Evolutionary conservation across 2,329 filamentous ascomycete genomes (phyloP).

Genomic region (Lachnellula occidentalis): DNA sequence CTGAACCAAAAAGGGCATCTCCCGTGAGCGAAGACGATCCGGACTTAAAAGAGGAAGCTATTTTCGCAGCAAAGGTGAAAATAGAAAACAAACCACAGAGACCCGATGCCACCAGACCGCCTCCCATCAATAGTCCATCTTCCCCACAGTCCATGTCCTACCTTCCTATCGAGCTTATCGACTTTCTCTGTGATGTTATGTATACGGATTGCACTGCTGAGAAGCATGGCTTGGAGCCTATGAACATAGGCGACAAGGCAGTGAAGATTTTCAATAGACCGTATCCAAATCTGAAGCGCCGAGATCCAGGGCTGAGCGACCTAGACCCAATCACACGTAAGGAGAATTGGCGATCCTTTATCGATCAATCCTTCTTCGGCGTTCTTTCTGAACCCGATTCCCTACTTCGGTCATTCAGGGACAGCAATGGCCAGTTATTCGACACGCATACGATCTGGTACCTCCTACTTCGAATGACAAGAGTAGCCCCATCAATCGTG

Average conservation of each 20-base stretch:
- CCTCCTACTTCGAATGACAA: conserved; percentile 54
- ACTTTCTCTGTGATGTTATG: conserved; percentile 56
- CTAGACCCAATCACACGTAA: conserved; percentile 2
- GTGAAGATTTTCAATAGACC: conserved; percentile 7
- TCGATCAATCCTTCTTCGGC: conserved; percentile 60
- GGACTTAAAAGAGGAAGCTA: not conserved
- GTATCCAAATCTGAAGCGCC: not conserved
- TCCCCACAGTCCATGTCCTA: conserved; percentile 53
- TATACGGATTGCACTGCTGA: conserved; percentile 52
- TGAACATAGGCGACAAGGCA: conserved; percentile 10
- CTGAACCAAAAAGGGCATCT: not conserved
- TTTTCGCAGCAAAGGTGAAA: not conserved
- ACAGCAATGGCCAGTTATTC: conserved; percentile 42
- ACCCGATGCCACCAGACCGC: conserved; percentile 8
- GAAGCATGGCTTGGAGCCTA: conserved; percentile 40
- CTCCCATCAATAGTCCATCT: conserved; percentile 31
- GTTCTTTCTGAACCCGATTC: conserved; percentile 53
- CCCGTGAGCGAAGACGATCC: not conserved
- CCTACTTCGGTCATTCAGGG: conserved; percentile 52
- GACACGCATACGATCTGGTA: conserved; percentile 60
- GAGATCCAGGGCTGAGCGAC: not conserved
- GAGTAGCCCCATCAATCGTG: conserved; percentile 51
- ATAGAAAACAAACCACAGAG: not conserved
- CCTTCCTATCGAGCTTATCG: conserved; percentile 50
- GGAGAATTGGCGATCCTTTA: conserved; percentile 52